Evolutionary conservation across 257 asterid species (phyloP), one percentile per base, ranked within the genome.

Genomic region (Solanum bukasovii): DNA sequence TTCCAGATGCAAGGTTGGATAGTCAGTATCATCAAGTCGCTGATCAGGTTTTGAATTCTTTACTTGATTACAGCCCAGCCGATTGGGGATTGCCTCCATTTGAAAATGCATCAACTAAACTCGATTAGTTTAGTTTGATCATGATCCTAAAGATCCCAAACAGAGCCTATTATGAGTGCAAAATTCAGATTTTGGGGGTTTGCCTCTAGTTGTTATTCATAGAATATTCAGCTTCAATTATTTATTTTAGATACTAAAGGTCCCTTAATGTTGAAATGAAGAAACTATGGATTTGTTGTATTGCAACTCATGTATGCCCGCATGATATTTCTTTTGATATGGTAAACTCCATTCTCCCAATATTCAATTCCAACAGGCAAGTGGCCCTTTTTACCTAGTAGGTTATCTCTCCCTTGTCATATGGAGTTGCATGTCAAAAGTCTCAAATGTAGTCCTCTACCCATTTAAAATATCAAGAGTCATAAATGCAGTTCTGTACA

Each of bases 1-100:
- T 95, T 88, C 99, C 98, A 70, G 99, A 97, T 93, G 94, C 97
- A 84, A 96, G 97, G 89, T 79, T 97, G 94, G 99, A 97, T 93
- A 91, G 89, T 89, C 90, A 95, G 20, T 94, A 68, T 90, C 96
- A 89, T 27, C 84, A 90, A 90, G 93, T 88, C 31, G 98, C 98
- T 4, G 96, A 96, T 92, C 98, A 93, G 90, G 96, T 96, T 90
- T 91, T 97, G 87, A 90, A 89, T 88, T 96, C 99, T 59, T 90
- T 97, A 73, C 84, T 94, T 89, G 98, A 95, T 92, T 96, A 92
- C 86, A 92, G 92, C 89, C 98, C 98, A 56, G 87, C 89, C 42
- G 95, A 97, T 49, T 97, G 99, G 98, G 95, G 96, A 13, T 89
- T 97, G 88, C 98, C 98, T 86, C 95, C 97, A 52, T 94, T 96